phyloP scores from a whole-genome alignment of 1,139 yeast species.

The Geotrichum reessii region DNA sequence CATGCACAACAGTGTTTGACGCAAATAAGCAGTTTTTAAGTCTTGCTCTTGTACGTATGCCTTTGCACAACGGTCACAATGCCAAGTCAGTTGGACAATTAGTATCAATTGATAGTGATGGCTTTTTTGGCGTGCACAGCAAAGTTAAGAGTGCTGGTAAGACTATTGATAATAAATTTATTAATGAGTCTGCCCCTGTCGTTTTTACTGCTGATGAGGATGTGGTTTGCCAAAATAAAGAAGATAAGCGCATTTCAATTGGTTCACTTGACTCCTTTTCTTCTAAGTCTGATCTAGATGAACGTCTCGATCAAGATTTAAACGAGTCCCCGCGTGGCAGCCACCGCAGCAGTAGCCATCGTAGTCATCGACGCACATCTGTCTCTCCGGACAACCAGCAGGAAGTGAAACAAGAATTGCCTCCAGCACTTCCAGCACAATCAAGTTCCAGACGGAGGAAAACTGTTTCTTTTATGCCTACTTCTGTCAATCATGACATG shows the following conservation, averaged over 20 bases:
- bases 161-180: no score
- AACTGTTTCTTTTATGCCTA: no score
- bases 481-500: background rate
- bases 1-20: conserved; percentile 30
- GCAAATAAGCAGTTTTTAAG: conserved; percentile 31
- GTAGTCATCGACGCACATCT: background rate
- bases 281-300: background rate
- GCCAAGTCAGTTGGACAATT: conserved; percentile 9
- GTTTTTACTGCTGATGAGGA: background rate
- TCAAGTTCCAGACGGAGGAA: no score
- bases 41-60: conserved; percentile 16
- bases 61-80: conserved; percentile 17
- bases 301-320: background rate
- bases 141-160: conserved; percentile 4
- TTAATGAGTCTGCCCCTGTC: background rate
- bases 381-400: no score
- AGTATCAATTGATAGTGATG: conserved; percentile 29
- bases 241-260: background rate
- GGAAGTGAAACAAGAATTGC: no score
- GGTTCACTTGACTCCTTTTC: background rate
- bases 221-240: background rate
- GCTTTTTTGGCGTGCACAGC: conserved; percentile 31
- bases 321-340: background rate
- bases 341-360: background rate
- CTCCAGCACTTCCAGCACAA: no score